Percentiles rank a stretch among this genome's conserved stretches.
Conservation (phyloP, 2,329 filamentous ascomycete species). For the Ophiostoma pallidulum region DNA sequence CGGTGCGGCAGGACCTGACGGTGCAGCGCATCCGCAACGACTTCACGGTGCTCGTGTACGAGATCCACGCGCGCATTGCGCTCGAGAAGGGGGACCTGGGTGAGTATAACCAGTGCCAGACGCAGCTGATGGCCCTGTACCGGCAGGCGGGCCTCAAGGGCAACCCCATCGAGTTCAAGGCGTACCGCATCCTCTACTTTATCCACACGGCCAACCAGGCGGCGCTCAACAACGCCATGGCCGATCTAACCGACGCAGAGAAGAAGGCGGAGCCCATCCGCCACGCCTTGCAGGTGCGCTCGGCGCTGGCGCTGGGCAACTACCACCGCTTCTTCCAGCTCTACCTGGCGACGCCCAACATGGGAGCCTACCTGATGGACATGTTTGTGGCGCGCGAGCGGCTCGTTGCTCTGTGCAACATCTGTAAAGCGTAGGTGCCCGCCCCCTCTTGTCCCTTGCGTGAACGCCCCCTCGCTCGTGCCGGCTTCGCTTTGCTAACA, state of each 20-base stretch:
- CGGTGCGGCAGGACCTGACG: conserved; percentile 92
- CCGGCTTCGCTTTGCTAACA: conserved; percentile 1
- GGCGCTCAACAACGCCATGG: conserved; percentile 94
- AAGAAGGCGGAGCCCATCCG: conserved; percentile 77
- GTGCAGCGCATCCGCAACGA: conserved; percentile 96
- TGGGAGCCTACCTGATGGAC: conserved; percentile 98
- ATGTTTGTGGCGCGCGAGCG: conserved; percentile 96
- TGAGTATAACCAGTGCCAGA: conserved; percentile 99
- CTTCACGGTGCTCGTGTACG: conserved; percentile 93
- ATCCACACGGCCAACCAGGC: conserved; percentile 98
- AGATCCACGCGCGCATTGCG: conserved; percentile 94
- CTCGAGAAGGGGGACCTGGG: conserved; percentile 97
- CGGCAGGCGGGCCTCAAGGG: conserved; percentile 69
- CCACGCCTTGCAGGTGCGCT: conserved; percentile 85
- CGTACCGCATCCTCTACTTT: conserved; percentile 98
- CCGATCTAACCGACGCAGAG: conserved; percentile 97
- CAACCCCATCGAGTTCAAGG: conserved; percentile 91
- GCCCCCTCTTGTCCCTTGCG: no score
- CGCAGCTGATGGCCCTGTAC: conserved; percentile 89
- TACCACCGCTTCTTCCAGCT: conserved; percentile 98
- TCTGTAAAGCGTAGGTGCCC: conserved; percentile 84
- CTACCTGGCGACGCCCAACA: conserved; percentile 87
- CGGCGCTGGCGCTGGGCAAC: conserved; percentile 84
- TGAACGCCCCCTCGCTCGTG: no score
- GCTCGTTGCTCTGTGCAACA: conserved; percentile 77